Percentiles rank a stretch among this genome's conserved stretches.
Evolutionary conservation across 331 rosid species (phyloP).

Genomic region (Spiraea crenata): DNA sequence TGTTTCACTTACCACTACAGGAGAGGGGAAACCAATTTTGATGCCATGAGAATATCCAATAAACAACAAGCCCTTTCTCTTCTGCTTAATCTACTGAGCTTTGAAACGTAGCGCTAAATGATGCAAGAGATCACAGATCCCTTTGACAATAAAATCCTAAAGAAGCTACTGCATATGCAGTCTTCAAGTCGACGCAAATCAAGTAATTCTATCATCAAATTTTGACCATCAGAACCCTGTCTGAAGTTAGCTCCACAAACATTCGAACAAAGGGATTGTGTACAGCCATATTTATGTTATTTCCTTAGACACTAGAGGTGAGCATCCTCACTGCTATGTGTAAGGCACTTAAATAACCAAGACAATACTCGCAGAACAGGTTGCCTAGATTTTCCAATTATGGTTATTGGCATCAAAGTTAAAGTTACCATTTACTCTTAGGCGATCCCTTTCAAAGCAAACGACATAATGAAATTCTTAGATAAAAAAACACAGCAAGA

Average conservation of each 20-base stretch:
- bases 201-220: background rate
- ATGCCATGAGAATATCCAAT: background rate
- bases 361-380: background rate
- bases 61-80: background rate
- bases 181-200: background rate
- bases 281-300: background rate
- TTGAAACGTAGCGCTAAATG: background rate
- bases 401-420: background rate
- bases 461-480: slow-evolving; percentile 12
- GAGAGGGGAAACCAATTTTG: background rate
- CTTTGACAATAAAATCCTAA: background rate
- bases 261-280: background rate
- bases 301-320: background rate
- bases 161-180: background rate
- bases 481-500: background rate
- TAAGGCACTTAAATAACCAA: background rate
- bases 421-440: background rate
- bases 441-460: background rate
- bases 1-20: background rate
- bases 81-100: background rate
- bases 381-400: background rate
- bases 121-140: background rate
- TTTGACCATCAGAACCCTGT: background rate
- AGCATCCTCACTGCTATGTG: background rate
- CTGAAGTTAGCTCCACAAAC: background rate